Evolutionary conservation across 1,284 basidiomycete genomes (phyloP), one percentile per base, ranked within the genome.

Genomic region (Omphalotus olearius): DNA sequence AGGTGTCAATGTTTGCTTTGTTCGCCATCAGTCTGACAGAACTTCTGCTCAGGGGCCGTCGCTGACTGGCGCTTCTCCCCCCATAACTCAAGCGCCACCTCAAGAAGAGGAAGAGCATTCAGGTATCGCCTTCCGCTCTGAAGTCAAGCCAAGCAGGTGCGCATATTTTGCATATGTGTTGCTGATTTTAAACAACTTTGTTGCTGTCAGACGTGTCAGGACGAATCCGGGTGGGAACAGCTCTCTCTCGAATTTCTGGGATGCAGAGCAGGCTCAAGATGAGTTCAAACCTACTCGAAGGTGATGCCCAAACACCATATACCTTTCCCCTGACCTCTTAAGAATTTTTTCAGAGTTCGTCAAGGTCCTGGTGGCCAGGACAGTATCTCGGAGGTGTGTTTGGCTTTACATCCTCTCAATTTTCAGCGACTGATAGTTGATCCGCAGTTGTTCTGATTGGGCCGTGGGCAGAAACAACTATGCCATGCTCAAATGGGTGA

Each of bases 201-300:
- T 45, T 1, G 44, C 6, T 40, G 14, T 35, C 4, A 82, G 81
- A 59, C 80, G 78, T 39, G 78, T 81, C 20, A 73, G 79, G 50
- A 72, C 75, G 47, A 65, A 55, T 16, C 78, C 80, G 18, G 81
- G 82, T 9, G 80, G 80, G 9, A 64, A 62, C 11, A 73, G 71
- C 54, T 73, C 65, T 45, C 62, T 83, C n/a, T 60, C 64, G 30
- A 72, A 60, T 53, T 65, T 85, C 23, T 85, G 80, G 72, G 74
- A 72, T 35, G 56, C 64, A 1, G 70, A 72, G 2, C 68, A 69
- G 26, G 55, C 66, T 4, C 40, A 59, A 2, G 70, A 73, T 36
- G 68, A 72, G 45, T 86, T 84, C 63, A 78, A 80, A 57, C 84
- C 84, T 2, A 83, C 83, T n/a, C 78, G 84, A 58, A 75, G 79